Percentiles rank a stretch among this genome's conserved stretches.
These are phyloP conservation scores for Fomitopsis betulina DNA, from an alignment of 1,284 basidiomycete species.

Conservation along the genomic window DNA sequence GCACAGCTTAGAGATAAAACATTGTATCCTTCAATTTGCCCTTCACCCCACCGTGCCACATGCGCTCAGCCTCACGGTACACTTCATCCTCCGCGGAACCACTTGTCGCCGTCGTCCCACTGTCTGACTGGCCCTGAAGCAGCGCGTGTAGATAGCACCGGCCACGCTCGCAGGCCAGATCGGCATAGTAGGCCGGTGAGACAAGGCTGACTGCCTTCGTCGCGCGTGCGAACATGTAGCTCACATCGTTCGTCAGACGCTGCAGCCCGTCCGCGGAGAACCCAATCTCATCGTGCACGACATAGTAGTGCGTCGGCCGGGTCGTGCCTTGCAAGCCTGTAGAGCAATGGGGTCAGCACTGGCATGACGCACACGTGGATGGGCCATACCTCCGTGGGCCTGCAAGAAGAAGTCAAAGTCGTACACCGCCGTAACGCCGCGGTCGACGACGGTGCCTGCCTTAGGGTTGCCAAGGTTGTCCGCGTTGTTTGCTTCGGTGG, in stretches of 20 bases:
- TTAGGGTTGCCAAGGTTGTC: constrained; percentile 64
- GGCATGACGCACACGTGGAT: not conserved
- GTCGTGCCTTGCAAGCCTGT: constrained; percentile 45
- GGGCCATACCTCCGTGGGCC: constrained; percentile 49
- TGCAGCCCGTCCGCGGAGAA: constrained; percentile 69
- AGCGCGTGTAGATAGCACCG: constrained; percentile 69
- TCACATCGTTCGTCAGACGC: constrained; percentile 49
- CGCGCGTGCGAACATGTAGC: constrained; percentile 74
- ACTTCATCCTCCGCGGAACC: constrained; percentile 42
- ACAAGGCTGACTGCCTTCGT: constrained; percentile 77
- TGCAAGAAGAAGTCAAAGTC: constrained; percentile 74
- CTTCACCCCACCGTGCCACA: constrained; percentile 58
- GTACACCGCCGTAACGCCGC: constrained; percentile 61
- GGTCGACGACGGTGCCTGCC: constrained; percentile 73
- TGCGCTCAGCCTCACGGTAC: constrained; percentile 41
- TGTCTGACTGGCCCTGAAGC: constrained; percentile 48
- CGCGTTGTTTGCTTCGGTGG: constrained; percentile 48
- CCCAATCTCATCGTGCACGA: constrained; percentile 68
- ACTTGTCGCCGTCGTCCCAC: constrained; percentile 29
- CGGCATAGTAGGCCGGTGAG: constrained; percentile 74
- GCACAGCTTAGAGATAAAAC: constrained; percentile 59
- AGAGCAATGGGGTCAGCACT: not conserved
- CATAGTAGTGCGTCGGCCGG: constrained; percentile 72
- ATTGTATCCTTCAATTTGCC: constrained; percentile 57
- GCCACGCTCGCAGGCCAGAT: constrained; percentile 74